A percentile compares a stretch with the other conserved stretches of the same genome.
Evolutionary conservation across 495 filamentous ascomycete genomes (phyloP).

Genomic region (Lophiostoma macrostomum): DNA sequence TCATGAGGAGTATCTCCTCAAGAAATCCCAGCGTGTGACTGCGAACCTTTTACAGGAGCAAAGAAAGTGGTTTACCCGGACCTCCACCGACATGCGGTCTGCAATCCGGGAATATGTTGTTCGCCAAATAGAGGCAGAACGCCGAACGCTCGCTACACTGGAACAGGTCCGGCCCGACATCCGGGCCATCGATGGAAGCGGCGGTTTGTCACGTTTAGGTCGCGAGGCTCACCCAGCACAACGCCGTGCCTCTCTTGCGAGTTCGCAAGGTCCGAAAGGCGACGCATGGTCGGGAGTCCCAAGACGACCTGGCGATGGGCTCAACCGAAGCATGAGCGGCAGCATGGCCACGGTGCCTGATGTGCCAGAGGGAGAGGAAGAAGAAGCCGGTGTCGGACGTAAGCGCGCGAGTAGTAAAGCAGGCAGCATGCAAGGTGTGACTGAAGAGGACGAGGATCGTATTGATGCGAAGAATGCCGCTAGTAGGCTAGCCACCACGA

Average conservation of each 20-base stretch:
- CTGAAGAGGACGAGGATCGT: conserved; percentile 89
- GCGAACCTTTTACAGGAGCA: conserved; percentile 84
- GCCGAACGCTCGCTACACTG: conserved; percentile 84
- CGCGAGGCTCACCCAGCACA: conserved; percentile 77
- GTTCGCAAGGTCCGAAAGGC: conserved; percentile 89
- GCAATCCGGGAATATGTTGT: conserved; percentile 89
- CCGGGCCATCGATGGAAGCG: conserved; percentile 82
- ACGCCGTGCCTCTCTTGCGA: conserved; percentile 71
- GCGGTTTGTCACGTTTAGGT: conserved; percentile 83
- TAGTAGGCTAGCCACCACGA: conserved; percentile 86
- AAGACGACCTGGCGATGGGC: conserved; percentile 69
- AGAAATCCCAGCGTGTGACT: conserved; percentile 84
- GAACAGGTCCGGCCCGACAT: conserved; percentile 92
- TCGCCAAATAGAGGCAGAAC: conserved; percentile 92
- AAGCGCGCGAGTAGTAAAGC: conserved; percentile 59
- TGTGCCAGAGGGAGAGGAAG: conserved; percentile 47
- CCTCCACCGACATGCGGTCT: conserved; percentile 71
- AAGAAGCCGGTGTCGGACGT: conserved; percentile 51
- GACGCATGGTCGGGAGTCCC: conserved; percentile 97
- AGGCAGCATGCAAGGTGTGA: conserved; percentile 54
- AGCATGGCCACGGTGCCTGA: conserved; percentile 50
- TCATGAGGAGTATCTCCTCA: conserved; percentile 71
- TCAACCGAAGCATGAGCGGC: conserved; percentile 73
- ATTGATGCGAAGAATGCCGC: conserved; percentile 95
- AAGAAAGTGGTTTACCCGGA: conserved; percentile 85